These are phyloP conservation scores for Leccinum glutinopallens DNA, from an alignment of 1,284 basidiomycete genomes.

Conservation along the genomic window DNA sequence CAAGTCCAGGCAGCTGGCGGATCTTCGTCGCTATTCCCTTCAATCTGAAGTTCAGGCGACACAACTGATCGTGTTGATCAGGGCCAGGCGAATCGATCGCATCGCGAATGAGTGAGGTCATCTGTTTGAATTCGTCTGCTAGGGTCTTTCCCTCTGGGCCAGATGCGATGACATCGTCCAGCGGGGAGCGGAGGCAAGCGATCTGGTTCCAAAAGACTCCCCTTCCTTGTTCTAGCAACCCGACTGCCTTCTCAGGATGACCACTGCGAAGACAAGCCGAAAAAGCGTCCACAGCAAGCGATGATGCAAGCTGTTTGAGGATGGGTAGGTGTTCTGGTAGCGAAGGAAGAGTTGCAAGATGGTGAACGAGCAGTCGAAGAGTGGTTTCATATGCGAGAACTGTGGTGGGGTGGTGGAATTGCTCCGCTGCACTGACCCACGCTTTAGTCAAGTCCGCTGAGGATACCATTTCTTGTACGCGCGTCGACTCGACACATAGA, in stretches of 20 bases:
- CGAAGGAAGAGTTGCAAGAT: background rate
- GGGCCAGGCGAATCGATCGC: background rate
- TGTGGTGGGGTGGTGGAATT: background rate
- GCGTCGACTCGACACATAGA: background rate
- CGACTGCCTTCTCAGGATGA: background rate
- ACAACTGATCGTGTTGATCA: slow-evolving; percentile 2
- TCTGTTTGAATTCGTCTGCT: background rate
- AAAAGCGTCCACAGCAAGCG: background rate
- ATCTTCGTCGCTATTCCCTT: background rate
- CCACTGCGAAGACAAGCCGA: background rate
- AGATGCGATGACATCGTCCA: background rate
- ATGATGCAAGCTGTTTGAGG: background rate
- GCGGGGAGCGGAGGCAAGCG: background rate
- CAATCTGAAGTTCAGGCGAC: background rate
- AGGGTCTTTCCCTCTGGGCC: background rate
- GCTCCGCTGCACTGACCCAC: background rate
- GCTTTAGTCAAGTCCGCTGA: background rate
- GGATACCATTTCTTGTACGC: background rate
- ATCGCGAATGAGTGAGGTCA: background rate
- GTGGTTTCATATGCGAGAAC: background rate
- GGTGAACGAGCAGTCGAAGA: background rate
- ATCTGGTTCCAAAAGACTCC: slow-evolving; percentile 2
- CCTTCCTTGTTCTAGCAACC: background rate
- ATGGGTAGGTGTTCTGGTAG: background rate
- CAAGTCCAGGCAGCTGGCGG: background rate